These are phyloP conservation scores for Alternaria conjuncta DNA, from an alignment of 2,329 filamentous ascomycete species.

Conservation along the genomic window DNA sequence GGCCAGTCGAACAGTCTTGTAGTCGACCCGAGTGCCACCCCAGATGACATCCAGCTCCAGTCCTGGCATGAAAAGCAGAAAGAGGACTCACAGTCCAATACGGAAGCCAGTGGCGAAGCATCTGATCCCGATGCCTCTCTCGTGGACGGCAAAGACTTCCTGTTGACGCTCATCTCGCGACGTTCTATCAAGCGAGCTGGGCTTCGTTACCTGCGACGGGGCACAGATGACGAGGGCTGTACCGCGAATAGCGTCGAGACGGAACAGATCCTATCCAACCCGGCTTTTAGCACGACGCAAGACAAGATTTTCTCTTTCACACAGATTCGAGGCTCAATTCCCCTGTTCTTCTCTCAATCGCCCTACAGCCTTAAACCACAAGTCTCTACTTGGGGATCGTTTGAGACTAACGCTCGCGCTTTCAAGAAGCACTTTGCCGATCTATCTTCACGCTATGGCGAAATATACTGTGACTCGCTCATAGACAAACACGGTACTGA, in stretches of 20 bases:
- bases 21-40: slow-evolving; percentile 41
- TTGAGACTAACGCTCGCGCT: slow-evolving; percentile 77
- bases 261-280: slow-evolving; percentile 84
- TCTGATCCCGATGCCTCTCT: slow-evolving; percentile 43
- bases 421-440: slow-evolving; percentile 80
- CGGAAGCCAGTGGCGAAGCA: slow-evolving; percentile 16
- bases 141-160: slow-evolving; percentile 59
- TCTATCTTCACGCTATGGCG: slow-evolving; percentile 73
- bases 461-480: slow-evolving; percentile 79
- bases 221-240: slow-evolving; percentile 87
- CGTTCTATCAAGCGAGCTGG: slow-evolving; percentile 86
- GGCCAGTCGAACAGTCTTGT: slow-evolving; percentile 39
- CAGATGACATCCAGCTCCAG: slow-evolving; percentile 46
- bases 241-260: slow-evolving; percentile 93
- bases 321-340: slow-evolving; percentile 89
- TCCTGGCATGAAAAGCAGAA: slow-evolving; percentile 40
- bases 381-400: slow-evolving; percentile 80
- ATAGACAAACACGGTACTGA: slow-evolving; percentile 90
- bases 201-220: slow-evolving; percentile 85
- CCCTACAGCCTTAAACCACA: slow-evolving; percentile 92
- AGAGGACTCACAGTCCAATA: slow-evolving; percentile 27
- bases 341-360: slow-evolving; percentile 92
- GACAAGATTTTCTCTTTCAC: slow-evolving; percentile 79
- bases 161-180: slow-evolving; percentile 91
- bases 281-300: slow-evolving; percentile 65